Evolutionary conservation across 1,284 basidiomycete species (phyloP).

Genomic region (Hemileia vastatrix): DNA sequence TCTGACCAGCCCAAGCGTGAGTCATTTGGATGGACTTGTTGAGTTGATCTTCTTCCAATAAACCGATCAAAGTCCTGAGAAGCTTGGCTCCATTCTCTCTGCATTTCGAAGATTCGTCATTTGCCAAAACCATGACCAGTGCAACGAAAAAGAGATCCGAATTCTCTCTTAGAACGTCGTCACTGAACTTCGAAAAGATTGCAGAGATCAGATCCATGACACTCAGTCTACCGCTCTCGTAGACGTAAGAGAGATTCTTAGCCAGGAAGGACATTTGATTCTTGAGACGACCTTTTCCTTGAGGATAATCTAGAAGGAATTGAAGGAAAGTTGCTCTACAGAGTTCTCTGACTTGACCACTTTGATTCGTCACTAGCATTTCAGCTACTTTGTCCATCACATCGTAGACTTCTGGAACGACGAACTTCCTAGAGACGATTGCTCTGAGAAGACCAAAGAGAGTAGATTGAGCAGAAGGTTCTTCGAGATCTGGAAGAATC

Average conservation of each 20-base stretch:
- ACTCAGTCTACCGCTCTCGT: conserved; percentile 80
- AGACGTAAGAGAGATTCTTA: conserved; percentile 82
- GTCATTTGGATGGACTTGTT: conserved; percentile 61
- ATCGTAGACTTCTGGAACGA: conserved; percentile 95
- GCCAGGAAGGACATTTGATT: conserved; percentile 86
- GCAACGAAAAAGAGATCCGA: conserved; percentile 84
- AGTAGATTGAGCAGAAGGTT: conserved; percentile 71
- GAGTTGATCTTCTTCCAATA: conserved; percentile 58
- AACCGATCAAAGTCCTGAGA: conserved; percentile 62
- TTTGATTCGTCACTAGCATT: conserved; percentile 89
- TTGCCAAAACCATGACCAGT: conserved; percentile 83
- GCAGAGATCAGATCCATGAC: conserved; percentile 83
- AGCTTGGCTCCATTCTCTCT: conserved; percentile 75
- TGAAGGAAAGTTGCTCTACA: conserved; percentile 81
- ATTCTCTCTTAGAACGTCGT: conserved; percentile 64
- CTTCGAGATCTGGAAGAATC: conserved; percentile 83
- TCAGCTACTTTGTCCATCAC: conserved; percentile 91
- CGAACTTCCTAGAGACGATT: conserved; percentile 78
- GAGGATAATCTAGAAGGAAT: conserved; percentile 95
- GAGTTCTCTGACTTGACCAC: conserved; percentile 77
- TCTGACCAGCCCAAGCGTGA: conserved; percentile 68
- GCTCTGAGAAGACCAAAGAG: conserved; percentile 87
- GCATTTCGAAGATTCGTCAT: conserved; percentile 82
- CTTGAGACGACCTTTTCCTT: conserved; percentile 79
- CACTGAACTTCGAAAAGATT: conserved; percentile 74